Base-by-base conservation (phyloP, 2,329 filamentous ascomycete genomes). In the Sclerotinia sclerotiorum region DNA sequence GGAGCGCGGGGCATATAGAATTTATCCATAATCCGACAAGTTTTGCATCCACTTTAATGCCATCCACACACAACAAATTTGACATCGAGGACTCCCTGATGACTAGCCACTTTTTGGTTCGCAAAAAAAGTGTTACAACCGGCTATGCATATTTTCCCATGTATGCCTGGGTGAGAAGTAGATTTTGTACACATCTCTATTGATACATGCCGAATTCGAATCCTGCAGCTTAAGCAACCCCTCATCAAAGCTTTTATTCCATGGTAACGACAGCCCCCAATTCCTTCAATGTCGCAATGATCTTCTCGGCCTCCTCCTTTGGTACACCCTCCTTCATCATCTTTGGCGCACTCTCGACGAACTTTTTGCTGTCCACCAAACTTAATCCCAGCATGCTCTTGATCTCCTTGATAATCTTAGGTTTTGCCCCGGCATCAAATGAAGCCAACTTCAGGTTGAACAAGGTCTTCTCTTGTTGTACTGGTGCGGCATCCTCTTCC, bases 321-420 rank as follows among this genome's bases (percentile, higher is more conserved):
- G 94, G 91, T 74, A 99, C 93, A 64, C 91, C 94, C 83, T 99
- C 95, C 89, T 98, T 98, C 92, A 99, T 92, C 81, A 92, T 84
- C 90, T 99, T 99, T 73, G 95, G 95, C 75, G 92, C 94, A 79
- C 92, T 93, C 86, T 99, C 95, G 74, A 99, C 95, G 78, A 99
- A 99, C 85, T 99, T 99, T 90, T 99, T 99, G 83, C 92, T 97
- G 82, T 99, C 95, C 75, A 99, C 96, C 84, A 99, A 86, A 80
- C 92, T 96, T 79, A 99, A 83, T 55, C 95, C 95, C 70, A 99
- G 84, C 88, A 99, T 86, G 78, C 88, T 89, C 89, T 99, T 99
- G 84, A 99, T 87, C 85, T 99, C 95, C 88, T 99, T 99, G 87
- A 99, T 99, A 77, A 99, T 85, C 90, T 99, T 99, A 77, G 96